Base-by-base conservation (phyloP, 139 green algal species). In the Pseudopediastrum boryanum region DNA sequence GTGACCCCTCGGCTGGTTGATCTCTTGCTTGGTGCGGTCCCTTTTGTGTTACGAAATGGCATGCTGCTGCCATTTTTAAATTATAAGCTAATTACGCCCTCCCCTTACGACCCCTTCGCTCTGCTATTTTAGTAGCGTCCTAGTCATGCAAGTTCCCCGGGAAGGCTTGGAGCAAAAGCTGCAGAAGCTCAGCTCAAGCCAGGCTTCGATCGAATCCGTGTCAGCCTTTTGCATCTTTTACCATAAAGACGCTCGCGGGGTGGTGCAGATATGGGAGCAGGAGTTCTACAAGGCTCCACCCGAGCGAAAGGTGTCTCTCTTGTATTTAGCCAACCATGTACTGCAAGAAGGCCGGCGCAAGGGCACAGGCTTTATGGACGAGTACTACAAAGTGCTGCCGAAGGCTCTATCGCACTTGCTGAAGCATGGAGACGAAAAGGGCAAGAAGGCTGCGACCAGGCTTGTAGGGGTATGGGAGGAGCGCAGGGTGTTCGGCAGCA, bases 301-400 rank as follows among this genome's bases (percentile, higher is more conserved):
- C 6, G 82, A 86, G 4, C 67, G 76, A 39, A 84, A 85, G 52
- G 42, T 86, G 29, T 71, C 83, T 0, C 76, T 87, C 64, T 66
- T 91, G 59, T 91, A 87, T 42, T 63, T 91, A 0, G 82, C 83
- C 16, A 91, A 91, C 52, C 86, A 91, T 52, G 70, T 86, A 58
- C 68, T 88, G 4, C 86, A 94, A 74, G 91, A 93, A 44, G 85
- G 81, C 54, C 80, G 89, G 42, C 91, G 90, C 67, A 93, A 93
- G 74, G 87, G 88, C 36, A 80, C 77, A 29, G 87, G 89, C 66
- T 94, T 88, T 42, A 63, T 84, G 4, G 87, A 90, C 19, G 91
- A 91, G 77, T 93, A 92, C 42, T 89, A 75, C 59, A 69, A 68
- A 0, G 81, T 85, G 29, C 59, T 92, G 61, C 88, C 88, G 16